These are phyloP conservation scores for Leptographium wingfieldii DNA, from an alignment of 2,329 filamentous ascomycete genomes.

Conservation along the genomic window DNA sequence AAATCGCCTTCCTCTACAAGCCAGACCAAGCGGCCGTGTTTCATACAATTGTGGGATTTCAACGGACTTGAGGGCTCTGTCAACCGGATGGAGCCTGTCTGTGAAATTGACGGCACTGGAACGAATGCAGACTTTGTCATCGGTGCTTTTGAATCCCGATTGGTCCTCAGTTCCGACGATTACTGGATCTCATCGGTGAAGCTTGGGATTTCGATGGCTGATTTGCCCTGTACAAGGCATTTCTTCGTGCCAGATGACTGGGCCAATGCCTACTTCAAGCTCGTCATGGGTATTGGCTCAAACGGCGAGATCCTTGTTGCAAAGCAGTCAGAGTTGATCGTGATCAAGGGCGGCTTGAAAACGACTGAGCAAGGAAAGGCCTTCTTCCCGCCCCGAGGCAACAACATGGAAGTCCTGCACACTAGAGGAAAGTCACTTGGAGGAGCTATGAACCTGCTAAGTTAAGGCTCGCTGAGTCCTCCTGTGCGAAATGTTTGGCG, in stretches of 20 bases:
- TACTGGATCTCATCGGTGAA: not conserved
- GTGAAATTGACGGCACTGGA: not conserved
- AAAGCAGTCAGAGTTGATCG: not conserved
- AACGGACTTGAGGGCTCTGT: not conserved
- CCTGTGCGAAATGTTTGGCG: too few relatives aligned
- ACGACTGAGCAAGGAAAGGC: not conserved
- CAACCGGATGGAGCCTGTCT: not conserved
- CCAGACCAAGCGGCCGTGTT: not conserved
- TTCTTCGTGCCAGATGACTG: slow-evolving; percentile 8
- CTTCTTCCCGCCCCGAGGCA: not conserved
- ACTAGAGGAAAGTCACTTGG: too few relatives aligned
- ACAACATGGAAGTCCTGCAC: not conserved
- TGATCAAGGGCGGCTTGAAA: not conserved
- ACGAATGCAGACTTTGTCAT: not conserved
- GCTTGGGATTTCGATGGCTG: not conserved
- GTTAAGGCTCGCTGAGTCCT: too few relatives aligned
- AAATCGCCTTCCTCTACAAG: too few relatives aligned
- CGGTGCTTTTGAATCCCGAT: not conserved
- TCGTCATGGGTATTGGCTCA: not conserved
- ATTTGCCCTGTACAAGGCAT: not conserved
- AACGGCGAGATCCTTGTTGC: slow-evolving; percentile 5
- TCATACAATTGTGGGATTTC: not conserved
- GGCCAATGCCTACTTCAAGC: slow-evolving; percentile 3
- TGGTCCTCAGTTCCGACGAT: not conserved
- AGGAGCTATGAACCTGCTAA: too few relatives aligned